These are phyloP conservation scores for Trichoderma cornu-damae DNA, from an alignment of 2,329 filamentous ascomycete species.

Conservation along the genomic window DNA sequence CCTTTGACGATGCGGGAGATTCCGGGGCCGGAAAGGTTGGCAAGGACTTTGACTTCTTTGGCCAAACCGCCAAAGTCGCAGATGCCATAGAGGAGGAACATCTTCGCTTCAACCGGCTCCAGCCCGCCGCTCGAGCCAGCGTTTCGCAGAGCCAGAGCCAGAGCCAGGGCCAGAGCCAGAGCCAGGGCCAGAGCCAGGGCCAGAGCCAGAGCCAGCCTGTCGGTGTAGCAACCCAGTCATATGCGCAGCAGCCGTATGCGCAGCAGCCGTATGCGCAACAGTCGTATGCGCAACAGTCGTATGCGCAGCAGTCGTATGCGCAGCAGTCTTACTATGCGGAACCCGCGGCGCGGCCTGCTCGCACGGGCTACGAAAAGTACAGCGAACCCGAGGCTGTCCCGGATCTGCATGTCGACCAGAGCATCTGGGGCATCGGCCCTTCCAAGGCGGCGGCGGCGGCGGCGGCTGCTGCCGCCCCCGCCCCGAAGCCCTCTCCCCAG, in stretches of 20 bases:
- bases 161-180: constrained; percentile 32
- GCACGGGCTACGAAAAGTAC: constrained; percentile 89
- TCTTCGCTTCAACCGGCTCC: constrained; percentile 71
- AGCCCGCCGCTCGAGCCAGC: constrained; percentile 47
- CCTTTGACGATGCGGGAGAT: constrained; percentile 30
- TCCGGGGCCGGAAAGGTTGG: constrained; percentile 53
- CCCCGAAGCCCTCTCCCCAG: constrained; percentile 8
- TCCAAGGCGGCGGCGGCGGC: constrained; percentile 38
- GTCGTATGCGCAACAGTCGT: not conserved
- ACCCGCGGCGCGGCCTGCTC: constrained; percentile 56
- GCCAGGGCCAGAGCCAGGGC: no score
- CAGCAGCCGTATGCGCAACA: not conserved
- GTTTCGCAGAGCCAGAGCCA: constrained; percentile 29
- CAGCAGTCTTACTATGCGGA: constrained; percentile 28
- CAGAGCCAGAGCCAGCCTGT: constrained; percentile 33
- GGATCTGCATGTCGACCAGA: constrained; percentile 86
- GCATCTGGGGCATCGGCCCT: constrained; percentile 78
- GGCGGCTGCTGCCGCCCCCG: no score
- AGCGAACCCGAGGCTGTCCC: constrained; percentile 77
- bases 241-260: constrained; percentile 21
- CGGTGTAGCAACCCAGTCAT: constrained; percentile 26
- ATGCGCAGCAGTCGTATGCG: constrained; percentile 24
- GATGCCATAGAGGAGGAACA: constrained; percentile 88
- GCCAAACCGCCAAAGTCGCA: constrained; percentile 80
- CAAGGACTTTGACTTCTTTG: constrained; percentile 97